A percentile compares a stretch with the other conserved stretches of the same genome.
These are phyloP conservation scores for Puccinia polysora DNA, from an alignment of 1,284 basidiomycete genomes.

Conservation along the genomic window DNA sequence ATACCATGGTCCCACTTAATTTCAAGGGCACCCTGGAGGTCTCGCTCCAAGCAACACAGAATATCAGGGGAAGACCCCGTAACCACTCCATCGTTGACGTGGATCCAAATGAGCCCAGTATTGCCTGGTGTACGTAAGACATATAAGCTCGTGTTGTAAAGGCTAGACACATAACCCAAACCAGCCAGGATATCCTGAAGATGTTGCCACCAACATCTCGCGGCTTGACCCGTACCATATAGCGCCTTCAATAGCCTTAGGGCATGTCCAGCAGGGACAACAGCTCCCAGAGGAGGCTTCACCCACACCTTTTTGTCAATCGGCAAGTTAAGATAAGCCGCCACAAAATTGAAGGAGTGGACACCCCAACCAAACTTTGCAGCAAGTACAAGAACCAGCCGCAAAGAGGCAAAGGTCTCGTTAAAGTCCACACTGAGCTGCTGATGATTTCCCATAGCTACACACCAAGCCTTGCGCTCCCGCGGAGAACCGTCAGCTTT, in stretches of 20 bases:
- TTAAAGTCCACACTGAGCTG: too few species aligned
- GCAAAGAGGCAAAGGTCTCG: too few species aligned
- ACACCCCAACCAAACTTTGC: background rate
- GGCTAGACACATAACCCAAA: background rate
- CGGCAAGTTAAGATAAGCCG: background rate
- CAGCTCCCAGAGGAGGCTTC: background rate
- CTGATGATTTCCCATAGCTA: too few species aligned
- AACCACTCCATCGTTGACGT: background rate
- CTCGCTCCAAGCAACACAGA: background rate
- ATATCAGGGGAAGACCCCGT: background rate
- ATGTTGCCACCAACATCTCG: background rate
- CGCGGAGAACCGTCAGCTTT: too few species aligned
- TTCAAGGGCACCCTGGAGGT: too few species aligned
- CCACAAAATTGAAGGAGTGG: conserved; percentile 1
- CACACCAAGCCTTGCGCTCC: too few species aligned
- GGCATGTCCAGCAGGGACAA: background rate
- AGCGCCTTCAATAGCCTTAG: background rate
- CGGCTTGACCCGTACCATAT: background rate
- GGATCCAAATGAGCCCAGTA: background rate
- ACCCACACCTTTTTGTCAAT: conserved; percentile 1
- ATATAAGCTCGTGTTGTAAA: background rate
- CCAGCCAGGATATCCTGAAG: background rate
- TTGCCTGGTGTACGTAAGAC: background rate
- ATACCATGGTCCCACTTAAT: too few species aligned
- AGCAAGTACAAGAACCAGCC: background rate